Evolutionary conservation across 257 asterid species (phyloP).

Genomic region (Cruciata laevipes): DNA sequence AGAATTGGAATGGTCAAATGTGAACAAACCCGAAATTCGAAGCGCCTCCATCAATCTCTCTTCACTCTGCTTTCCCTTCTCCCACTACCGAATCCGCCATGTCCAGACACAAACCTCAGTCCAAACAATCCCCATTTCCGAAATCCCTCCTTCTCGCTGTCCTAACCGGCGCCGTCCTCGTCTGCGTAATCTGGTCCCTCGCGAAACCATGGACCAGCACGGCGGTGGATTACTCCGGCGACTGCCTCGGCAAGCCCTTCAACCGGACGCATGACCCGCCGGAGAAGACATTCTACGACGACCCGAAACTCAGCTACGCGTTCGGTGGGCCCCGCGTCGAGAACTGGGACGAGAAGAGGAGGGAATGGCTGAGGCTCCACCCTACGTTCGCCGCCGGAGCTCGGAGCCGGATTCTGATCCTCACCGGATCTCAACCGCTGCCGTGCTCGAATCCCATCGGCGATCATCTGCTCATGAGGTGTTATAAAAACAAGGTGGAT

Average conservation of each 20-base stretch:
- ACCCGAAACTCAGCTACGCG: conserved; percentile 44
- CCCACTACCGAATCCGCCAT: conserved; percentile 22
- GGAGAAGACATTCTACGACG: conserved; percentile 58
- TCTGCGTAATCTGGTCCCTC: conserved; percentile 32
- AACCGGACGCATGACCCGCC: conserved; percentile 28
- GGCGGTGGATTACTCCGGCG: not conserved
- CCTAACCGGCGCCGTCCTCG: conserved; percentile 16
- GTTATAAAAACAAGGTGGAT: conserved; percentile 68
- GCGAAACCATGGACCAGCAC: conserved; percentile 28
- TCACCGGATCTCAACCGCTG: conserved; percentile 64
- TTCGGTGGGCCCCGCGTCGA: conserved; percentile 34
- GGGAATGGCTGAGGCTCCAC: conserved; percentile 45
- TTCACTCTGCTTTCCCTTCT: too few relatives aligned
- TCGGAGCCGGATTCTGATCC: conserved; percentile 39
- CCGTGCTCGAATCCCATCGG: conserved; percentile 56
- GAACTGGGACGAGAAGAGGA: conserved; percentile 63
- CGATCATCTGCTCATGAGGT: conserved; percentile 48
- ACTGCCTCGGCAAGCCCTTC: conserved; percentile 2
- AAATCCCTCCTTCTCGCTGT: conserved; percentile 23
- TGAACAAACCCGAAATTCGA: not conserved
- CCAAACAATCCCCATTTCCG: conserved; percentile 23
- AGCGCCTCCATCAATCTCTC: not conserved
- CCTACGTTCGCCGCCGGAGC: conserved; percentile 21
- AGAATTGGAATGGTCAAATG: not conserved
- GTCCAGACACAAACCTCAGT: conserved; percentile 22